Evolutionary conservation across 2,329 filamentous ascomycete genomes (phyloP).

Genomic region (Elsinoe arachidis): DNA sequence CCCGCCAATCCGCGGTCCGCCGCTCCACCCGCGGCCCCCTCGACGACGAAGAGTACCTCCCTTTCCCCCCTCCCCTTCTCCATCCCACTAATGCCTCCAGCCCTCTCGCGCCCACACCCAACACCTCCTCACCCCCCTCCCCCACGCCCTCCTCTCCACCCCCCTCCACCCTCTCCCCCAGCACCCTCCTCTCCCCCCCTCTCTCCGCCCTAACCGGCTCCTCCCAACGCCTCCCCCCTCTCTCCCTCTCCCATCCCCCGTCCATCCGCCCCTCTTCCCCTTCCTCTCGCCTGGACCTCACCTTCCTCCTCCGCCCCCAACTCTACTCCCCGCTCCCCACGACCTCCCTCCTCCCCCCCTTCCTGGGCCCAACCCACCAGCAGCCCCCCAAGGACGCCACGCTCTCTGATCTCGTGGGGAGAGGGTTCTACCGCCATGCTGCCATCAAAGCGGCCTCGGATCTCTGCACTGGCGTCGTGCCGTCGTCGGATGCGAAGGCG

Average conservation of each 20-base stretch:
- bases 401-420: constrained; percentile 57
- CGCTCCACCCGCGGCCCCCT: constrained; percentile 9
- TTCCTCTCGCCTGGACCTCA: constrained; percentile 56
- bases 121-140: neutral
- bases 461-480: constrained; percentile 31
- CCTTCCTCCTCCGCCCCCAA: constrained; percentile 68
- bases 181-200: constrained; percentile 11
- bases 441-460: constrained; percentile 34
- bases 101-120: neutral
- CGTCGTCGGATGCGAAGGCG: constrained; percentile 50
- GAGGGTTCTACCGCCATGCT: constrained; percentile 65
- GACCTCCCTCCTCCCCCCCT: constrained; percentile 53
- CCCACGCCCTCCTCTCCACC: neutral
- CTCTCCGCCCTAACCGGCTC: constrained; percentile 18
- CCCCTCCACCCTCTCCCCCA: neutral
- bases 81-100: neutral
- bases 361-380: constrained; percentile 59
- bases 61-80: neutral
- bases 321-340: constrained; percentile 73
- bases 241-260: constrained; percentile 13
- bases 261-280: constrained; percentile 2
- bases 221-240: constrained; percentile 18
- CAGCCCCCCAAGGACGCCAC: constrained; percentile 56
- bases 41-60: constrained; percentile 12
- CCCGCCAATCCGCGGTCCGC: constrained; percentile 4